Percentiles rank a stretch among this genome's conserved stretches.
These are phyloP conservation scores for Lotus japonicus DNA, from an alignment of 306 rosid species.

Conservation along the genomic window DNA sequence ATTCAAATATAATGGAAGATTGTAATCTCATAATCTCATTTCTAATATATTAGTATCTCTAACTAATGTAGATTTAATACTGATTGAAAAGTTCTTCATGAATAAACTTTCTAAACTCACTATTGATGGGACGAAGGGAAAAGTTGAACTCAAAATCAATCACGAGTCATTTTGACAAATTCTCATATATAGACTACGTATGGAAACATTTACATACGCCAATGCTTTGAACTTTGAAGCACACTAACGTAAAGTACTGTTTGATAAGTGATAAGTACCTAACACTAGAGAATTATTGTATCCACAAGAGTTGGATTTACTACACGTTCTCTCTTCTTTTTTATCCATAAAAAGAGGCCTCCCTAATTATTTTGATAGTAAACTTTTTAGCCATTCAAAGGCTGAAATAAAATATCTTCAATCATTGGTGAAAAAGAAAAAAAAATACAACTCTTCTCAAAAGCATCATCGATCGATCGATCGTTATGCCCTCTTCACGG, in stretches of 20 bases:
- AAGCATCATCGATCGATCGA: too few relatives aligned
- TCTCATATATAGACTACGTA: background rate
- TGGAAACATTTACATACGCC: background rate
- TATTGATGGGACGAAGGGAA: constrained; percentile 6
- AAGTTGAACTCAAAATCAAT: constrained; percentile 3
- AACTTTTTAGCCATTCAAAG: background rate
- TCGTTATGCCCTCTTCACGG: constrained; percentile 18
- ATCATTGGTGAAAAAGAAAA: constrained; percentile 22
- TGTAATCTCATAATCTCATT: too few relatives aligned
- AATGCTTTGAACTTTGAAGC: constrained; percentile 3
- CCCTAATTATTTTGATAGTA: constrained; percentile 1
- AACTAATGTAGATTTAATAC: too few relatives aligned
- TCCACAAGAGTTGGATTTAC: background rate
- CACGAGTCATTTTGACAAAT: background rate
- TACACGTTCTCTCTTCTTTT: background rate
- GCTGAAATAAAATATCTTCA: constrained; percentile 30
- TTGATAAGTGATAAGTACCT: constrained; percentile 24
- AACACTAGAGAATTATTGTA: constrained; percentile 13
- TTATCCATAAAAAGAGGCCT: background rate
- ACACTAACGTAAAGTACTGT: background rate
- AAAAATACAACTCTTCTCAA: background rate
- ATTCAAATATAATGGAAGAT: too few relatives aligned
- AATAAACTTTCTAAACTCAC: too few relatives aligned
- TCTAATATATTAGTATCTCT: too few relatives aligned
- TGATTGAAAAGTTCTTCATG: too few relatives aligned